phyloP scores from a whole-genome alignment of 805 yeast genomes.

The Candida maesae region DNA sequence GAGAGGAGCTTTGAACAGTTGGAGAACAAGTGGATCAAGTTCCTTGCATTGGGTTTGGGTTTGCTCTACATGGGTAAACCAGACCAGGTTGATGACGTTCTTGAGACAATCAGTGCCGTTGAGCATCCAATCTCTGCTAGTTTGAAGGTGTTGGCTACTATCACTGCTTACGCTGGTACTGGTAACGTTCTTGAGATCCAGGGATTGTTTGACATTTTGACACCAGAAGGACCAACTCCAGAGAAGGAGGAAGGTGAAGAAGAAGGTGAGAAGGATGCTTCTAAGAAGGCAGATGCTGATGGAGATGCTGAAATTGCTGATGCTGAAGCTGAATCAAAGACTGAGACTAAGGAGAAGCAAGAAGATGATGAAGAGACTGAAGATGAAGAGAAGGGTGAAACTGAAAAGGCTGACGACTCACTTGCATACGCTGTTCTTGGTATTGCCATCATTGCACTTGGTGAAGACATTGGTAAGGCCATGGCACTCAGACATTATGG shows the following conservation, averaged over 20 bases:
- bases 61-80: conserved; percentile 89
- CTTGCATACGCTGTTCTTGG: conserved; percentile 89
- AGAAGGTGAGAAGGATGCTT: too few relatives aligned
- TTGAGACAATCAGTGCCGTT: conserved; percentile 91
- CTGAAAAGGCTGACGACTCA: conserved; percentile 33
- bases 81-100: conserved; percentile 89
- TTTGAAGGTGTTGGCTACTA: conserved; percentile 82
- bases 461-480: conserved; percentile 96
- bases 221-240: conserved; percentile 58
- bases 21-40: conserved; percentile 81
- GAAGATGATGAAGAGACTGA: conserved; percentile 24
- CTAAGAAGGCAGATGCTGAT: conserved; percentile 26
- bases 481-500: conserved; percentile 97
- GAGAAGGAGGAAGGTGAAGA: conserved; percentile 57
- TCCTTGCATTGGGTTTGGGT: conserved; percentile 90
- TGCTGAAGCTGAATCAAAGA: conserved; percentile 22
- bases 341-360: not conserved
- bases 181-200: conserved; percentile 96
- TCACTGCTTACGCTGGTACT: conserved; percentile 95
- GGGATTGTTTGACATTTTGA: conserved; percentile 81
- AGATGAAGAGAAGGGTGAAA: conserved; percentile 33
- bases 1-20: conserved; percentile 80
- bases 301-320: conserved; percentile 28
- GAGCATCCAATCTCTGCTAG: conserved; percentile 92
- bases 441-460: conserved; percentile 91